Conservation (phyloP, 1,139 yeast species). For the Taphrina confusa region DNA sequence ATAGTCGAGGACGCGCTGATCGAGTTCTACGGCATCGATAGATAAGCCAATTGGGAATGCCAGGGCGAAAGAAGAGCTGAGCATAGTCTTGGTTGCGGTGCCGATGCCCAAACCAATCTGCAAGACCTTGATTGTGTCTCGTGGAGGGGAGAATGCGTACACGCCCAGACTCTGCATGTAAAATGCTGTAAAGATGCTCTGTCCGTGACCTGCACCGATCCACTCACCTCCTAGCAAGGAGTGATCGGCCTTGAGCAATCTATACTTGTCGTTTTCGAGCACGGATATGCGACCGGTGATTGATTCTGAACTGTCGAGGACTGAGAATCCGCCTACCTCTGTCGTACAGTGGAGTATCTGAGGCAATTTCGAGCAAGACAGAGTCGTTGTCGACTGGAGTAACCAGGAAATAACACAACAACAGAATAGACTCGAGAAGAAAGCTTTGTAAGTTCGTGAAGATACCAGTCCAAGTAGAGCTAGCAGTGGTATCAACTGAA, state of each 20-base stretch:
- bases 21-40: slow-evolving; percentile 22
- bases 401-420: neutral
- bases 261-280: slow-evolving; percentile 21
- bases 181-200: slow-evolving; percentile 24
- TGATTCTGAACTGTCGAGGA: slow-evolving; percentile 9
- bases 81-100: slow-evolving; percentile 19
- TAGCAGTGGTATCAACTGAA: neutral
- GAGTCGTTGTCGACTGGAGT: neutral
- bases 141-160: slow-evolving; percentile 12
- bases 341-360: neutral
- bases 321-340: slow-evolving; percentile 7
- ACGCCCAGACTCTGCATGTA: slow-evolving; percentile 29
- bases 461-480: neutral
- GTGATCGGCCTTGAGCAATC: slow-evolving; percentile 24
- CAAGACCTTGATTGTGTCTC: slow-evolving; percentile 3
- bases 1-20: slow-evolving; percentile 7
- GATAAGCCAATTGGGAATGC: neutral
- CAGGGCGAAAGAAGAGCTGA: neutral
- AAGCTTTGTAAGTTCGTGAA: neutral
- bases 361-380: slow-evolving; percentile 5
- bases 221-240: slow-evolving; percentile 31
- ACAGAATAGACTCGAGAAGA: neutral
- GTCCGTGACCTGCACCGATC: slow-evolving; percentile 7
- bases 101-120: slow-evolving; percentile 30
- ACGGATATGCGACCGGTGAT: slow-evolving; percentile 24